Base-by-base conservation (phyloP, 129 eudicot species). In the Oenanthe sinensis region DNA sequence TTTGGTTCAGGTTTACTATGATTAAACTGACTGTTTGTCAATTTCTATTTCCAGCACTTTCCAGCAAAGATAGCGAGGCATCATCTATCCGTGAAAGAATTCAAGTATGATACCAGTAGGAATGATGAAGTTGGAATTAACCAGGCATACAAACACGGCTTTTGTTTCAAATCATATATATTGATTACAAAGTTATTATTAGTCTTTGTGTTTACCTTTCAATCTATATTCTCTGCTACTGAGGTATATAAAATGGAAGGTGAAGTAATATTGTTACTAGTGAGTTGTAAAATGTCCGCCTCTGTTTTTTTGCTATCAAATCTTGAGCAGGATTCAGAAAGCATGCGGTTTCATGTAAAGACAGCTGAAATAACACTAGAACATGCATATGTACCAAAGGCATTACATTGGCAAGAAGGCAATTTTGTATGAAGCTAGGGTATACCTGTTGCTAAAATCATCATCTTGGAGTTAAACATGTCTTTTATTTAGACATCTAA, bases 51-150 rank as follows among this genome's bases (percentile, higher is more conserved):
- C 37, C 30, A 78, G 81, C 79, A 77, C 71, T 24, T 45, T 28
- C 48, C 17, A 65, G 75, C 81, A 78, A 78, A 78, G 62, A 63
- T 2, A 28, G 60, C 5, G 75, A 65, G 30, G 12, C 75, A 15
- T 24, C 45, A 78, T 65, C 81, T 43, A 19, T 30, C 30, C 54
- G 75, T 9, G 43, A 78, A 58, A 78, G 81, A 78, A 52, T 65
- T 78, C 62, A 33, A 45, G 45, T 55, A 44, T 78, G 54, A 77
- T 26, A 74, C 60, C 33, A 74, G 36, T 46, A 26, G 77, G 24
- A n/a, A 46, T 24, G 58, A 74, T 74, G 58, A 74, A 46, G 14
- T 74, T 26, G 39, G 55, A 16, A 45, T 74, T 13, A 4, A 46
- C 22, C 33, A 74, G 76, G 76, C 76, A 44, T 24, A 24, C 76